A percentile compares a stretch with the other conserved stretches of the same genome.
phyloP scores from a whole-genome alignment of 176 grass and related monocot species.

The Zoysia japonica region DNA sequence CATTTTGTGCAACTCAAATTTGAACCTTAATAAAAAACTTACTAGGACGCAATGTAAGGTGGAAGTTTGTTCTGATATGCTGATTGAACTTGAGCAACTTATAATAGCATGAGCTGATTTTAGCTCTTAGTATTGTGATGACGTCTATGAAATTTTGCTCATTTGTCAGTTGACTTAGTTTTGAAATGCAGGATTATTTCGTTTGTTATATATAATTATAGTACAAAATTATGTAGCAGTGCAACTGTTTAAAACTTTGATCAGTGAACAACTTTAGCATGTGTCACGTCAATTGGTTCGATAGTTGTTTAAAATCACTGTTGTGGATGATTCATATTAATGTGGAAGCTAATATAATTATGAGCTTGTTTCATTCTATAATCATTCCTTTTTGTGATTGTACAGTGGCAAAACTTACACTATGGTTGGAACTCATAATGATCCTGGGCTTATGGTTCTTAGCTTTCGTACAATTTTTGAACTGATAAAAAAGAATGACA shows the following conservation, averaged over 20 bases:
- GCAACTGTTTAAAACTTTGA: neutral
- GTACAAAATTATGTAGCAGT: neutral
- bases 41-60: neutral
- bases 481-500: slow-evolving; percentile 78
- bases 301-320: neutral
- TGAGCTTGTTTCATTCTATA: slow-evolving; percentile 17
- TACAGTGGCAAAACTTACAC: slow-evolving; percentile 98
- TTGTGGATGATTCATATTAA: neutral
- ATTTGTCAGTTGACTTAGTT: neutral
- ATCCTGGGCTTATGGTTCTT: slow-evolving; percentile 98
- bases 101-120: neutral
- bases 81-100: slow-evolving; percentile 14
- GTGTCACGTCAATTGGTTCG: neutral
- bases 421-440: slow-evolving; percentile 84
- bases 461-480: slow-evolving; percentile 98
- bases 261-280: neutral
- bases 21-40: neutral
- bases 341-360: neutral
- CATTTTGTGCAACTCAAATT: slow-evolving; percentile 18
- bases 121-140: neutral
- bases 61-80: neutral
- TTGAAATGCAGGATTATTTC: slow-evolving; percentile 1
- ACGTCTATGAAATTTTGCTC: neutral
- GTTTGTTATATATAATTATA: slow-evolving; percentile 1
- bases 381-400: slow-evolving; percentile 30